phyloP scores from a whole-genome alignment of 2,329 filamentous ascomycete genomes.

The Calonectria hongkongensis region DNA sequence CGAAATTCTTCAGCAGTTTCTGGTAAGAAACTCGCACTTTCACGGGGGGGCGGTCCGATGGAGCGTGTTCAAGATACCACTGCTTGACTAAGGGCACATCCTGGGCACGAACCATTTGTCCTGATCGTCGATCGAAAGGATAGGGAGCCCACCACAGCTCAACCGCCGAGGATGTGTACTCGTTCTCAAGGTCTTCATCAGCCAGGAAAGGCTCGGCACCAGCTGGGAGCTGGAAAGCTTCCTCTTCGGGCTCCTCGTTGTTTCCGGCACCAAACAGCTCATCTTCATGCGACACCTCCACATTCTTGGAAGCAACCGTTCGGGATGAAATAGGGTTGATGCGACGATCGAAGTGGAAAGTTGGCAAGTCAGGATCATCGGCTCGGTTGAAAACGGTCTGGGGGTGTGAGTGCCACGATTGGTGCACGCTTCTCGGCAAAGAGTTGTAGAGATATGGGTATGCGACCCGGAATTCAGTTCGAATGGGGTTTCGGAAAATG shows the following conservation, averaged over 20 bases:
- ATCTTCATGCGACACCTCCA: constrained; percentile 94
- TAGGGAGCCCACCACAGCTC: constrained; percentile 98
- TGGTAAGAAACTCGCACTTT: constrained; percentile 99
- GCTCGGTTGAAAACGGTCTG: constrained; percentile 93
- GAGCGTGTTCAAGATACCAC: constrained; percentile 98
- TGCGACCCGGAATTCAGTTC: constrained; percentile 95
- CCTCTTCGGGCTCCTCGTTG: constrained; percentile 84
- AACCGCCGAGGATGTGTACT: constrained; percentile 93
- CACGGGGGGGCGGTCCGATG: constrained; percentile 88
- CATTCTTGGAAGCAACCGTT: constrained; percentile 94
- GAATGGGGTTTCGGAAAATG: constrained; percentile 95
- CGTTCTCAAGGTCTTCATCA: constrained; percentile 91
- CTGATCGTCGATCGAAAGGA: constrained; percentile 95
- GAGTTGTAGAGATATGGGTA: constrained; percentile 98
- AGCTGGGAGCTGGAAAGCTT: constrained; percentile 87
- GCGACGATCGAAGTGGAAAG: constrained; percentile 98
- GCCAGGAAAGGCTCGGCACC: constrained; percentile 91
- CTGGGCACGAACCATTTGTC: constrained; percentile 96
- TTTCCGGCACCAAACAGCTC: constrained; percentile 90
- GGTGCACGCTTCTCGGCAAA: constrained; percentile 92
- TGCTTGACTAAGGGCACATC: constrained; percentile 98
- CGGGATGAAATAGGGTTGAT: constrained; percentile 98
- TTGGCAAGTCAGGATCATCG: constrained; percentile 91
- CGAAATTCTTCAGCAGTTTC: constrained; percentile 96
- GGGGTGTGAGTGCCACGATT: constrained; percentile 95